Percentiles rank a stretch among this genome's conserved stretches.
phyloP scores from a whole-genome alignment of 2,329 filamentous ascomycete genomes.

The Talaromyces amestolkiae region DNA sequence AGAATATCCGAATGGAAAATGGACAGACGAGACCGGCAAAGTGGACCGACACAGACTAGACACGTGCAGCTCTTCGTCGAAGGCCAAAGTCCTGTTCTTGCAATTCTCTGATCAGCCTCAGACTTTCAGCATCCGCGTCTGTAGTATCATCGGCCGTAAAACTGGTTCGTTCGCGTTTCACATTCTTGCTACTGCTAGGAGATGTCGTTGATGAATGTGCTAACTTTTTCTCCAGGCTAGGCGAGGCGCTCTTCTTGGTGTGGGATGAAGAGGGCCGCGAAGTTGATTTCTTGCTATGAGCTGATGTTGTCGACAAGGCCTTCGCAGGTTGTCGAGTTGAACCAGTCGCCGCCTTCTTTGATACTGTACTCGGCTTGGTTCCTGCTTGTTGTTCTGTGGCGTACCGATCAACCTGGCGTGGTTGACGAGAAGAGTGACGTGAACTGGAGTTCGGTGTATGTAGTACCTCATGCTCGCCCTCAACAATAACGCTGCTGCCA shows the following conservation, averaged over 20 bases:
- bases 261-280: constrained; percentile 41
- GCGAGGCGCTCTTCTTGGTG: constrained; percentile 37
- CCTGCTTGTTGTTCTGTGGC: constrained; percentile 31
- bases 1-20: background rate
- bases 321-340: constrained; percentile 21
- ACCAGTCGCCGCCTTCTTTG: constrained; percentile 8
- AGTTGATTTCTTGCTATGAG: constrained; percentile 31
- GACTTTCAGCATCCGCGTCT: constrained; percentile 40
- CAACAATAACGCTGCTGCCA: constrained; percentile 25
- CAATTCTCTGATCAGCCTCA: constrained; percentile 45
- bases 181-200: constrained; percentile 24
- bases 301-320: constrained; percentile 22
- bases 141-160: constrained; percentile 31
- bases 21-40: background rate
- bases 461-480: constrained; percentile 24
- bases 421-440: constrained; percentile 46
- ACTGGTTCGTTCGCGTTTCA: constrained; percentile 28
- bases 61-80: constrained; percentile 33
- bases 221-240: constrained; percentile 39
- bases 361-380: constrained; percentile 25
- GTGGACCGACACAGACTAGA: constrained; percentile 14
- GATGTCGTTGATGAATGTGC: constrained; percentile 21
- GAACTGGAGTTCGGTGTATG: constrained; percentile 43
- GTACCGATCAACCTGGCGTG: constrained; percentile 42
- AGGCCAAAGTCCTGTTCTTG: constrained; percentile 48